These are phyloP conservation scores for Globisporangium orthogonon DNA, from an alignment of 352 stramenopile genomes.

Conservation along the genomic window DNA sequence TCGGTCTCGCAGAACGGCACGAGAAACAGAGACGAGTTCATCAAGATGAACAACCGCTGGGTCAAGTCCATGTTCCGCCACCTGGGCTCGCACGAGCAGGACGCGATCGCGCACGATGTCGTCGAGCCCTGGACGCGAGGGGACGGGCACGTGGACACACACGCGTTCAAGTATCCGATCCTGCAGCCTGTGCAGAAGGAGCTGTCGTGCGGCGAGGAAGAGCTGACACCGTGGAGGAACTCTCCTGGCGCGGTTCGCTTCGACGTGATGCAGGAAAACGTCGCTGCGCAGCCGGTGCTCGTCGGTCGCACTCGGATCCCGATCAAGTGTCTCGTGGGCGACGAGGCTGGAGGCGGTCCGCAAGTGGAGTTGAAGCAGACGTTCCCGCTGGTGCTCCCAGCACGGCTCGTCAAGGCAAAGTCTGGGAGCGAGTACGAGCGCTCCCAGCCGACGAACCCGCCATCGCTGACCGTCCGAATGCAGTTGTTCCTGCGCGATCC, in stretches of 20 bases:
- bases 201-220: not conserved
- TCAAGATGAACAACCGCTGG: slow-evolving; percentile 18
- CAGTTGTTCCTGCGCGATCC: slow-evolving; percentile 24
- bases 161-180: slow-evolving; percentile 28
- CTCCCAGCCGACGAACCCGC: slow-evolving; percentile 1
- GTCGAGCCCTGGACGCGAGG: slow-evolving; percentile 22
- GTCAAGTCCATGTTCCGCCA: slow-evolving; percentile 16
- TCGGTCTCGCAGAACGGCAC: slow-evolving; percentile 8
- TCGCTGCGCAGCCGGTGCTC: slow-evolving; percentile 2
- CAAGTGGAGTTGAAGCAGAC: slow-evolving; percentile 21
- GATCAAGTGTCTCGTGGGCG: slow-evolving; percentile 18
- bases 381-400: slow-evolving; percentile 13
- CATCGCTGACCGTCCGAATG: slow-evolving; percentile 19
- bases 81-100: slow-evolving; percentile 17
- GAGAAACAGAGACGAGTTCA: slow-evolving; percentile 12
- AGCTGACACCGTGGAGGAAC: not conserved
- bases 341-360: slow-evolving; percentile 15
- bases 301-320: slow-evolving; percentile 21
- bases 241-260: slow-evolving; percentile 22
- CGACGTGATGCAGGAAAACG: slow-evolving; percentile 25
- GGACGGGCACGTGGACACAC: slow-evolving; percentile 15
- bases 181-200: slow-evolving; percentile 20
- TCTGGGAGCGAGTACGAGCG: no score
- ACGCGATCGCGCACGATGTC: slow-evolving; percentile 22
- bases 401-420: not conserved